These are phyloP conservation scores for Colletotrichum tabaci DNA, from an alignment of 2,329 filamentous ascomycete species.

Conservation along the genomic window DNA sequence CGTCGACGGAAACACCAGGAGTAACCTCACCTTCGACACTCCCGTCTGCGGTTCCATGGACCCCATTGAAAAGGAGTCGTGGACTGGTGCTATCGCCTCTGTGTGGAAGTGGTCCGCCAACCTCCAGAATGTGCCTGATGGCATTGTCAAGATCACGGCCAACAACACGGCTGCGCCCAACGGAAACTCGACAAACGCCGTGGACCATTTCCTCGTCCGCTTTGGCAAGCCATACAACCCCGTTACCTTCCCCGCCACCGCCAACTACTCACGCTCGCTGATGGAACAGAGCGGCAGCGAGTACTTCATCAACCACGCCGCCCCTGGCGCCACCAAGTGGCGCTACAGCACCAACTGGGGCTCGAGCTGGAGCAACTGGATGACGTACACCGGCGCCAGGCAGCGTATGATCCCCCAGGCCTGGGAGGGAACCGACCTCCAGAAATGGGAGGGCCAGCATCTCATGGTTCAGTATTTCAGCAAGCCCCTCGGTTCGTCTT, in stretches of 20 bases:
- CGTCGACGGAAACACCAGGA: conserved; percentile 60
- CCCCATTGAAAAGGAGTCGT: conserved; percentile 50
- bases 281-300: conserved; percentile 56
- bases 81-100: conserved; percentile 67
- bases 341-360: conserved; percentile 76
- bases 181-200: conserved; percentile 62
- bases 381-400: conserved; percentile 67
- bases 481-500: conserved; percentile 70
- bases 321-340: conserved; percentile 73
- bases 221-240: conserved; percentile 72
- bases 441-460: conserved; percentile 74
- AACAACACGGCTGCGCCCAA: conserved; percentile 64
- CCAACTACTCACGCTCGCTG: conserved; percentile 67
- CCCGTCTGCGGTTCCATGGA: conserved; percentile 61
- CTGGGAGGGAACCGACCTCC: conserved; percentile 72
- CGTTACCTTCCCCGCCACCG: conserved; percentile 67
- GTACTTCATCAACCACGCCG: conserved; percentile 69
- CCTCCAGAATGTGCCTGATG: conserved; percentile 71
- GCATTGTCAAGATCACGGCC: conserved; percentile 71
- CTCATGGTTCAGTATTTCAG: conserved; percentile 76
- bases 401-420: conserved; percentile 61
- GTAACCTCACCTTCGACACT: conserved; percentile 59
- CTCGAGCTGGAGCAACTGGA: conserved; percentile 72
- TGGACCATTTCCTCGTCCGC: conserved; percentile 73
- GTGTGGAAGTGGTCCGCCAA: conserved; percentile 68